Base-by-base conservation (phyloP, 108 stramenopile species). In the Cyclostephanos invisitatus region DNA sequence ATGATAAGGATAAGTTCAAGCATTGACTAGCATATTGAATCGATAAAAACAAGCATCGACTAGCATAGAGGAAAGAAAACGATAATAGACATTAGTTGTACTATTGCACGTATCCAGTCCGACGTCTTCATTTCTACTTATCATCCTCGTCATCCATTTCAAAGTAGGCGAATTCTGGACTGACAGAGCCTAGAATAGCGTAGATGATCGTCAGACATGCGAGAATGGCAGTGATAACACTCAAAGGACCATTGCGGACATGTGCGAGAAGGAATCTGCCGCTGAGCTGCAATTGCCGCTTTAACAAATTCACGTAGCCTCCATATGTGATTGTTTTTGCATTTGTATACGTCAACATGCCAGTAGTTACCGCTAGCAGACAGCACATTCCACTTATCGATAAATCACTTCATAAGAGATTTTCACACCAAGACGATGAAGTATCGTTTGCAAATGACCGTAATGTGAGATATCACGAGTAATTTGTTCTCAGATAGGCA, bases 301-400 rank as follows among this genome's bases (percentile, higher is more conserved):
- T 62, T 25, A 78, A 18, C 48, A 78, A 32, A 37, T 74, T 68
- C n/a, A 68, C 20, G 54, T 78, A 78, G 9, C 77, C 77, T 12
- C 77, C 77, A 27, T 78, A 78, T 5, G 72, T 78, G 40, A 78
- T 74, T 42, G 77, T 74, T 22, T 74, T 65, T 51, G 67, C 66
- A 61, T 78, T 78, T 18, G 67, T 74, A 36, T 78, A 74, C 17
- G 77, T 46, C 50, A 78, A 36, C 72, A 73, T 73, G 11, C 77
- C 66, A 12, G 73, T 42, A 44, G 77, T 72, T 62, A 69, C 73
- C 42, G 73, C 61, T 14, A 78, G 38, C 37, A 78, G 67, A 21
- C 77, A 78, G 60, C 77, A 78, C 77, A 78, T 78, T 28, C 73
- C 77, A 21, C 72, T 73, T 38, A 78, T 73, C 61, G 77, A 74